These are phyloP conservation scores for Diplogelasinospora grovesii DNA, from an alignment of 495 filamentous ascomycete species.

Conservation along the genomic window DNA sequence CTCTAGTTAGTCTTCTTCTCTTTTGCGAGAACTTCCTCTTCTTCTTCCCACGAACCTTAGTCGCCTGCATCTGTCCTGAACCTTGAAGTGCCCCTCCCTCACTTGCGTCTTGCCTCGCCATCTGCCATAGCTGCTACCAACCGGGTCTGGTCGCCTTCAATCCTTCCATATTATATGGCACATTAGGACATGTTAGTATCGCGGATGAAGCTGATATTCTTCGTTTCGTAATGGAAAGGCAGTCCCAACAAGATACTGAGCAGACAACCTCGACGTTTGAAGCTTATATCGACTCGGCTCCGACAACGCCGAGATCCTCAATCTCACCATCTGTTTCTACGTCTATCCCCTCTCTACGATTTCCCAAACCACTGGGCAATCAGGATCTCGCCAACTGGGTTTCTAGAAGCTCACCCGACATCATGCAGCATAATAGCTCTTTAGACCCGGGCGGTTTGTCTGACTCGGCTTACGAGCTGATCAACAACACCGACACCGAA, in stretches of 20 bases:
- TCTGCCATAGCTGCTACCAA: neutral
- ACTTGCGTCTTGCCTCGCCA: neutral
- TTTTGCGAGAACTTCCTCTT: neutral
- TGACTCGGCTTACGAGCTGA: conserved; percentile 53
- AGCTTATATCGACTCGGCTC: conserved; percentile 5
- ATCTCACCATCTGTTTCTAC: conserved; percentile 28
- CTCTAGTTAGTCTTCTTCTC: too few relatives aligned
- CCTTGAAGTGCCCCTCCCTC: conserved; percentile 9
- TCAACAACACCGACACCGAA: conserved; percentile 38
- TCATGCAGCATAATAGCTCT: conserved; percentile 38
- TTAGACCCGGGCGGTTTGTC: conserved; percentile 40
- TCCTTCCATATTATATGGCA: conserved; percentile 2
- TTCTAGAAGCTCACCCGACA: conserved; percentile 41
- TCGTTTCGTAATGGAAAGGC: conserved; percentile 42
- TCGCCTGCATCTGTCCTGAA: conserved; percentile 2
- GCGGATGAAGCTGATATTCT: conserved; percentile 25
- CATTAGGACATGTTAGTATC: conserved; percentile 28
- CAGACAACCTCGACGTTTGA: conserved; percentile 2
- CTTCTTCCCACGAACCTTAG: neutral
- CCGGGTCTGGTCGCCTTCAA: neutral
- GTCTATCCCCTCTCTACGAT: conserved; percentile 39
- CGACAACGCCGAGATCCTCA: conserved; percentile 2
- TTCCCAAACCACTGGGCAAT: conserved; percentile 43
- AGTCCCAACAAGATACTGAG: conserved; percentile 12
- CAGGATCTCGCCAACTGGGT: conserved; percentile 46